Evolutionary conservation across 2,329 filamentous ascomycete species (phyloP), one percentile per base, ranked within the genome.

Genomic region (Aspergillus glaucus): DNA sequence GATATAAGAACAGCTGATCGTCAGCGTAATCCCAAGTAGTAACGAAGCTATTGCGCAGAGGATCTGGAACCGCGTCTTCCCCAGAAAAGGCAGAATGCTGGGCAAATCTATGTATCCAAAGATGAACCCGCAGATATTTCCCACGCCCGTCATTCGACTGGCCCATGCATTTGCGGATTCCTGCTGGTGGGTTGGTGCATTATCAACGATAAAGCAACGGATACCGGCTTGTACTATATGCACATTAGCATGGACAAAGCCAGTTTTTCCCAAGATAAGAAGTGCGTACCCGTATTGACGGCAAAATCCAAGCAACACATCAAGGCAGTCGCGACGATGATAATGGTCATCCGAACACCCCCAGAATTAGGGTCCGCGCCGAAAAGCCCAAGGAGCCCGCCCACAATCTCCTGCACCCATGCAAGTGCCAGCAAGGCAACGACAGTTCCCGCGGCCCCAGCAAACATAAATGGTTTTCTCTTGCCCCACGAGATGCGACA

Each of bases 111-210:
- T 74, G 60, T 92, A 95, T 34, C 92, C 92, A 47, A 88, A 89
- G 19, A 95, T 76, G 64, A 93, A 97, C 34, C 91, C 91, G 28
- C 92, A 68, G 47, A 97, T 95, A 65, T 95, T 96, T 28, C 92
- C 93, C 42, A 95, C 73, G 21, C 92, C 92, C 9, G 85, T 86
- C 49, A 92, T 80, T 45, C 92, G 83, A 62, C 88, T 91, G 17
- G 92, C 89, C 91, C 94, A 96, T 37, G 92, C 86, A 70, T 97
- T 97, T 47, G 91, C 92, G 34, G 85, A 79, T 69, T 95, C 91
- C 72, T 97, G 92, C 66, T 97, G 92, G 62, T 96, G 91, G 1
- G 88, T 82, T 0, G 93, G 93, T 0, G 88, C 87, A 62, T 90
- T 92, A 64, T 97, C 92, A 21, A 96, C 87, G 47, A 97, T 95